Conservation (phyloP, 768 basidiomycete genomes). For the Flagelloscypha sp. region DNA sequence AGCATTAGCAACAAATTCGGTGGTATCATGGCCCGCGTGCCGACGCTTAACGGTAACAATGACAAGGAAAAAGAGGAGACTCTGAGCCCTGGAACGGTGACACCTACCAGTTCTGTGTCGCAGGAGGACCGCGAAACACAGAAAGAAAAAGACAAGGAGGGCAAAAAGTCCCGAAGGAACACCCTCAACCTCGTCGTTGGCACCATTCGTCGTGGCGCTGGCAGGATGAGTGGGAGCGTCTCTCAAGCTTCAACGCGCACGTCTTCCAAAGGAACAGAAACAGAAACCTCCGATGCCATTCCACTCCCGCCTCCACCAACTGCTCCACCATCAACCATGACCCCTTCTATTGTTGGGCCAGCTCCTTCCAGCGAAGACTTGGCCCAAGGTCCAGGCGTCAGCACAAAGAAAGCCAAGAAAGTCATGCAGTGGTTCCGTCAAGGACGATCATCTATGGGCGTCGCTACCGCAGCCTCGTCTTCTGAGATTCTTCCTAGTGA, state of each 20-base stretch:
- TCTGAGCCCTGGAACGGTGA: too few relatives aligned
- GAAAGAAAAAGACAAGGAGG: conserved; percentile 23
- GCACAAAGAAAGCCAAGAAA: conserved; percentile 83
- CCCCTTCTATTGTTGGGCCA: too few relatives aligned
- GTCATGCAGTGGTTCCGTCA: conserved; percentile 99
- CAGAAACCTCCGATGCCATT: conserved; percentile 20
- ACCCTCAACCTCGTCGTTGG: conserved; percentile 86
- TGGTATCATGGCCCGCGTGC: too few relatives aligned
- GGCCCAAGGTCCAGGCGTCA: conserved; percentile 33
- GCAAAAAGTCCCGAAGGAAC: conserved; percentile 65
- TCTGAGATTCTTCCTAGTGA: conserved; percentile 8
- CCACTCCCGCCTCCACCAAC: conserved; percentile 21
- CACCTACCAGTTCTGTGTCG: too few relatives aligned
- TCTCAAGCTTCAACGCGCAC: conserved; percentile 23
- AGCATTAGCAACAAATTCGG: too few relatives aligned
- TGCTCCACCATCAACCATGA: too few relatives aligned
- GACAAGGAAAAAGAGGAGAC: too few relatives aligned
- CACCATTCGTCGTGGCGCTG: conserved; percentile 56
- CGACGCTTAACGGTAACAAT: too few relatives aligned
- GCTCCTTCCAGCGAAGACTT: conserved; percentile 23
- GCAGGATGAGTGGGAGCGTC: too few relatives aligned
- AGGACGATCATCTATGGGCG: conserved; percentile 29
- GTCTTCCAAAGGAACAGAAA: conserved; percentile 17
- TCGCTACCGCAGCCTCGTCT: background rate
- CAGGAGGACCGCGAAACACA: too few relatives aligned